Conservation (phyloP, 495 filamentous ascomycete genomes). For the Aspergillus sclerotiicarbonarius region DNA sequence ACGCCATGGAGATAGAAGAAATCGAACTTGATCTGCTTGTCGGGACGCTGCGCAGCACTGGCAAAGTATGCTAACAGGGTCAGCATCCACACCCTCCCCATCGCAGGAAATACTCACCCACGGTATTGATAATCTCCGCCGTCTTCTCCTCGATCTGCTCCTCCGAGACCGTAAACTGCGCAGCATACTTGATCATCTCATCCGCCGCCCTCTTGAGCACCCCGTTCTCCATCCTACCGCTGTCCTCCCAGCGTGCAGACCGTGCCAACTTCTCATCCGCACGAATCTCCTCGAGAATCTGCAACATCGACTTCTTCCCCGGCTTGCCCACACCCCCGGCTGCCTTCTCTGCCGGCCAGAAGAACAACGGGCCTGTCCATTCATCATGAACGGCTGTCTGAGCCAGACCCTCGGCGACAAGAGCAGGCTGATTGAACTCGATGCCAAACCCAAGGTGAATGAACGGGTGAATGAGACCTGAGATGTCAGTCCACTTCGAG, state of each 20-base stretch:
- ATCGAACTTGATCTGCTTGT: slow-evolving; percentile 68
- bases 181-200: slow-evolving; percentile 59
- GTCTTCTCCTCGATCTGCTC: slow-evolving; percentile 63
- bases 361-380: slow-evolving; percentile 44
- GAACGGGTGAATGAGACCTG: slow-evolving; percentile 73
- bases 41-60: slow-evolving; percentile 56
- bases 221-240: slow-evolving; percentile 66
- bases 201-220: slow-evolving; percentile 59
- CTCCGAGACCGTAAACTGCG: slow-evolving; percentile 56
- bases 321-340: slow-evolving; percentile 31
- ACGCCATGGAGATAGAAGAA: slow-evolving; percentile 78
- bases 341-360: slow-evolving; percentile 54
- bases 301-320: slow-evolving; percentile 49
- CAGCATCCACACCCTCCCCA: slow-evolving; percentile 1
- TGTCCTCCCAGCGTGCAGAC: slow-evolving; percentile 51
- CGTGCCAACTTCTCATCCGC: slow-evolving; percentile 52
- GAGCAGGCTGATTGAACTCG: slow-evolving; percentile 76
- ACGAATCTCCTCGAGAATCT: slow-evolving; percentile 58
- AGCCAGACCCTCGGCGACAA: slow-evolving; percentile 78
- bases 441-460: slow-evolving; percentile 85
- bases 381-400: slow-evolving; percentile 64
- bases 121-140: slow-evolving; percentile 73
- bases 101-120: slow-evolving; percentile 35
- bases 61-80: slow-evolving; percentile 55
- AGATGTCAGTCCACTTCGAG: slow-evolving; percentile 1